phyloP scores from a whole-genome alignment of 1,284 basidiomycete genomes.

The Cutaneotrichosporon spelunceum region DNA sequence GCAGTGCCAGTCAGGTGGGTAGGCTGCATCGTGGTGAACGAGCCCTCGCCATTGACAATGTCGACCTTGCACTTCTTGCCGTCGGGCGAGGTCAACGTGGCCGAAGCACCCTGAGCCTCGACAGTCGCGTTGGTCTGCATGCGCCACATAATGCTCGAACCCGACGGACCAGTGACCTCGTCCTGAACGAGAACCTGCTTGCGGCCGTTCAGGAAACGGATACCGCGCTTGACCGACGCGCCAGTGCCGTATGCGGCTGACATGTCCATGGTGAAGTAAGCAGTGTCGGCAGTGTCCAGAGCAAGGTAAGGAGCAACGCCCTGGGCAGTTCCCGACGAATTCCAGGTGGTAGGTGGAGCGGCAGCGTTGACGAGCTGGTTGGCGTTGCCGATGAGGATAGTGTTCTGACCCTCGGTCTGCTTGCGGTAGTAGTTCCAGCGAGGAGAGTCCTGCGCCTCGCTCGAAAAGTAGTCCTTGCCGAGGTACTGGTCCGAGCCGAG shows the following conservation, averaged over 20 bases:
- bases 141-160: slow-evolving; percentile 71
- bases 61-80: slow-evolving; percentile 58
- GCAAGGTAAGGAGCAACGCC: slow-evolving; percentile 63
- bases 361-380: slow-evolving; percentile 75
- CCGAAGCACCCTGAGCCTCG: slow-evolving; percentile 42
- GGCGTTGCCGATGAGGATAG: slow-evolving; percentile 68
- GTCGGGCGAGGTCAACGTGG: slow-evolving; percentile 60
- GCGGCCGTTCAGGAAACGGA: slow-evolving; percentile 80
- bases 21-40: slow-evolving; percentile 39
- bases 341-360: slow-evolving; percentile 60
- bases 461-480: slow-evolving; percentile 67
- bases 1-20: slow-evolving; percentile 30
- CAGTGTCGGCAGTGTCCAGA: slow-evolving; percentile 69
- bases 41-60: slow-evolving; percentile 57
- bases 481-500: slow-evolving; percentile 84
- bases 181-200: slow-evolving; percentile 89
- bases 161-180: slow-evolving; percentile 63
- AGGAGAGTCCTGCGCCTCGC: slow-evolving; percentile 62
- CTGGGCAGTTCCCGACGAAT: slow-evolving; percentile 64
- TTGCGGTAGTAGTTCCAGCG: slow-evolving; percentile 95
- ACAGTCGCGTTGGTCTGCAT: slow-evolving; percentile 77
- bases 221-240: slow-evolving; percentile 67
- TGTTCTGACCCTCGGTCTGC: slow-evolving; percentile 96
- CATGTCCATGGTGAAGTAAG: slow-evolving; percentile 78
- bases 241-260: slow-evolving; percentile 66